Conservation (phyloP, 495 filamentous ascomycete genomes). For the Bombardia bombarda region DNA sequence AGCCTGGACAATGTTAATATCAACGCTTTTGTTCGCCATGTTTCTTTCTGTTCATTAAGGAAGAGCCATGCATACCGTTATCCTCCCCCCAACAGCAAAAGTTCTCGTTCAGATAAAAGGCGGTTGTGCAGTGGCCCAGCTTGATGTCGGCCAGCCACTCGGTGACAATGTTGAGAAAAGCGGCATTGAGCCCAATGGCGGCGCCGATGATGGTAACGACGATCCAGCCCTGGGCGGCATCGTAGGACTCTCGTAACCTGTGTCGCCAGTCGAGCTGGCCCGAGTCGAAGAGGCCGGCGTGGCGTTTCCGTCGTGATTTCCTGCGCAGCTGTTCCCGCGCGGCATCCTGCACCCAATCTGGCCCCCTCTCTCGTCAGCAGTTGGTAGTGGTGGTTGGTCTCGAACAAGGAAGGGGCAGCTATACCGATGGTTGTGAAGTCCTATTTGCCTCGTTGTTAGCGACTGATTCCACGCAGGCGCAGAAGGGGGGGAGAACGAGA, state of each 20-base stretch:
- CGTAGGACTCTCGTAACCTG: slow-evolving; percentile 79
- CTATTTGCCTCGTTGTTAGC: slow-evolving; percentile 15
- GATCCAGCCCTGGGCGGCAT: slow-evolving; percentile 96
- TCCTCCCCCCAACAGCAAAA: slow-evolving; percentile 99
- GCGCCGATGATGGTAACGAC: slow-evolving; percentile 91
- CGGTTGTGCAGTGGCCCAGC: slow-evolving; percentile 85
- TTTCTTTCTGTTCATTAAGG: no score
- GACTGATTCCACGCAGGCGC: background rate
- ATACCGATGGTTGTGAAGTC: slow-evolving; percentile 87
- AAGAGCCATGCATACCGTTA: slow-evolving; percentile 59
- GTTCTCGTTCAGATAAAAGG: slow-evolving; percentile 94
- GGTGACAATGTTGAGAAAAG: slow-evolving; percentile 88
- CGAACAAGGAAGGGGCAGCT: background rate
- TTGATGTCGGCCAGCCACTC: slow-evolving; percentile 98
- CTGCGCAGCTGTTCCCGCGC: slow-evolving; percentile 80
- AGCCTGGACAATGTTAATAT: no score
- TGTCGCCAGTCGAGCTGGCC: slow-evolving; percentile 73
- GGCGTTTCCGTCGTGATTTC: slow-evolving; percentile 63
- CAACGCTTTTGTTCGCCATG: no score
- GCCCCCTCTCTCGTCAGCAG: slow-evolving; percentile 3
- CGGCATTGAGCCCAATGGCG: slow-evolving; percentile 89
- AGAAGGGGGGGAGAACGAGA: background rate
- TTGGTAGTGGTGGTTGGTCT: background rate
- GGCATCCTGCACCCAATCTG: slow-evolving; percentile 97
- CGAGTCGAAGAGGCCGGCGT: slow-evolving; percentile 66